Evolutionary conservation across 169 alveolate species (phyloP), one percentile per base, ranked within the genome.

Genomic region (Eimeria zaria): DNA sequence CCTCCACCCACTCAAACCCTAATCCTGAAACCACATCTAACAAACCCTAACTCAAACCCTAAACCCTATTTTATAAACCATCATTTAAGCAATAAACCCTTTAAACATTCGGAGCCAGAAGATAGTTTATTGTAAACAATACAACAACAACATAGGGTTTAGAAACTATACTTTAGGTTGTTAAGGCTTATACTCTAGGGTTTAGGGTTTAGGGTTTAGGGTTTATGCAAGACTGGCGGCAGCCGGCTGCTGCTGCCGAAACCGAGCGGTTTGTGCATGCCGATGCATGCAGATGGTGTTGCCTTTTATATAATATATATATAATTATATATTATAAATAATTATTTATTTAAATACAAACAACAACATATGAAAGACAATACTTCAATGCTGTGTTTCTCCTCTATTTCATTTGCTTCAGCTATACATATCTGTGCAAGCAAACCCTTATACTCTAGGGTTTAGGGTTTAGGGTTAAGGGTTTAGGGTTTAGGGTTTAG

Each of bases 401-500:
- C 69, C 1, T 60, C 6, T 60, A 1, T n/a, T 20, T n/a, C 69
- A 0, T 20, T 22, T 60, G 22, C 9, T 60, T n/a, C 69, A 16
- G 33, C 22, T 16, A n/a, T 22, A 11, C 69, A 2, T n/a, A 60
- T 0, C 69, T 9, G 69, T n/a, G 69, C 69, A 20, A 1, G n/a
- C 69, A 60, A 60, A 16, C 69, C 69, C 58, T 22, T n/a, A 16
- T 11, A 20, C 30, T 60, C n/a, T 60, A 60, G 69, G 69, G 69
- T 30, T 36, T 69, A 7, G 74, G 33, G 74, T 62, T 62, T 62
- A 62, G 74, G 74, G 74, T 7, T 62, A 20, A 62, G 74, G 74
- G 74, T 62, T 62, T 62, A 69, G 80, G 80, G 80, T 69, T 69
- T 69, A 69, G 80, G 80, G 80, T 69, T 69, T 69, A 69, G 46